phyloP scores from a whole-genome alignment of 2,329 filamentous ascomycete genomes.

The Mycosphaerella sp. region DNA sequence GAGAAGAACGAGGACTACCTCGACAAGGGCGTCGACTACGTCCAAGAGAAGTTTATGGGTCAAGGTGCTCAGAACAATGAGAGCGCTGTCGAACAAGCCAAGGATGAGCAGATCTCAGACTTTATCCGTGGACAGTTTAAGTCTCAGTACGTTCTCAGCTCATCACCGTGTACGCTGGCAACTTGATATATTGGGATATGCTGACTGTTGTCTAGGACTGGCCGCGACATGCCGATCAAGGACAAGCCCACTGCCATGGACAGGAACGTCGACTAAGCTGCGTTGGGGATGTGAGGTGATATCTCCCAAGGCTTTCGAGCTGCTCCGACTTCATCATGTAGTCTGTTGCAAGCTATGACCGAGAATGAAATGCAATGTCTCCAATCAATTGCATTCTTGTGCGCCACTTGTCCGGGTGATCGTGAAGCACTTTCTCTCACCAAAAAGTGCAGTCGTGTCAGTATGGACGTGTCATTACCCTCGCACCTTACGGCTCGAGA shows the following conservation, averaged over 20 bases:
- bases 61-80: slow-evolving; percentile 65
- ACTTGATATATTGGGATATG: no score
- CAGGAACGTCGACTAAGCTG: slow-evolving; percentile 9
- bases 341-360: no score
- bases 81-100: slow-evolving; percentile 68
- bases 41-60: slow-evolving; percentile 69
- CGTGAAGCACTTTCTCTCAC: no score
- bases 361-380: no score
- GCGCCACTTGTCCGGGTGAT: no score
- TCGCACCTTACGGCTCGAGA: no score
- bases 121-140: slow-evolving; percentile 68
- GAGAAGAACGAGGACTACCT: slow-evolving; percentile 73
- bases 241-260: slow-evolving; percentile 49
- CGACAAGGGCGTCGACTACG: slow-evolving; percentile 72
- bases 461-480: no score
- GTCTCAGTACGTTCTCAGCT: slow-evolving; percentile 24
- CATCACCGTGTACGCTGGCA: not conserved
- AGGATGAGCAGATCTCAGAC: slow-evolving; percentile 72
- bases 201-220: slow-evolving; percentile 41
- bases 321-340: no score
- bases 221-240: slow-evolving; percentile 61
- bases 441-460: no score
- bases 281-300: not conserved
- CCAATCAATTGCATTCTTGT: no score
- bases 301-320: no score